These are phyloP conservation scores for Arthrobotrys megalospora DNA, from an alignment of 2,329 filamentous ascomycete species.

Conservation along the genomic window DNA sequence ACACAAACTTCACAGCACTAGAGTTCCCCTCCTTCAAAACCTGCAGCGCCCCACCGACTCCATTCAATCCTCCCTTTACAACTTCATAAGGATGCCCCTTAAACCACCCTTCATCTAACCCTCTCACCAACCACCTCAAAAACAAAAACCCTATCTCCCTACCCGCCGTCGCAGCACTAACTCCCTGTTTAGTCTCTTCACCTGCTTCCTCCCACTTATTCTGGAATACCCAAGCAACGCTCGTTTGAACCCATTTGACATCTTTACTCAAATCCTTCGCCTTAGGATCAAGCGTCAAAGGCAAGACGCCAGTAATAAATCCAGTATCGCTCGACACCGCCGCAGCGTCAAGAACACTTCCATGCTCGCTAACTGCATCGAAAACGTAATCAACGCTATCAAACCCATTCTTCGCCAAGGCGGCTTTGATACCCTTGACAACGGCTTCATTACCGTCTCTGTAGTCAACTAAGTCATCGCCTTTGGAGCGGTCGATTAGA, in stretches of 20 bases:
- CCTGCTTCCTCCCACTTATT: conserved; percentile 29
- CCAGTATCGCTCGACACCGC: conserved; percentile 68
- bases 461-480: conserved; percentile 76
- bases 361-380: conserved; percentile 74
- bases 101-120: conserved; percentile 71
- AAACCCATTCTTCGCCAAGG: conserved; percentile 67
- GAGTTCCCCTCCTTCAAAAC: conserved; percentile 69
- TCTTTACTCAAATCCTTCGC: conserved; percentile 66
- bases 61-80: conserved; percentile 70
- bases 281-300: conserved; percentile 62
- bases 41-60: conserved; percentile 68
- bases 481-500: conserved; percentile 72
- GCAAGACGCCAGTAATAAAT: conserved; percentile 68
- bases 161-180: not conserved
- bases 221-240: conserved; percentile 66
- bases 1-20: conserved; percentile 71
- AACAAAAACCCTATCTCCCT: conserved; percentile 45
- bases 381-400: conserved; percentile 69
- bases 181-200: conserved; percentile 51
- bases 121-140: conserved; percentile 41
- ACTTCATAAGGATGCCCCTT: conserved; percentile 71
- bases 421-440: conserved; percentile 69
- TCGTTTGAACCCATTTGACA: conserved; percentile 64
- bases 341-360: conserved; percentile 69
- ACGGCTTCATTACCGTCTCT: conserved; percentile 71